Base-by-base conservation (phyloP, 768 basidiomycete genomes). In the Lactarius hengduanensis region DNA sequence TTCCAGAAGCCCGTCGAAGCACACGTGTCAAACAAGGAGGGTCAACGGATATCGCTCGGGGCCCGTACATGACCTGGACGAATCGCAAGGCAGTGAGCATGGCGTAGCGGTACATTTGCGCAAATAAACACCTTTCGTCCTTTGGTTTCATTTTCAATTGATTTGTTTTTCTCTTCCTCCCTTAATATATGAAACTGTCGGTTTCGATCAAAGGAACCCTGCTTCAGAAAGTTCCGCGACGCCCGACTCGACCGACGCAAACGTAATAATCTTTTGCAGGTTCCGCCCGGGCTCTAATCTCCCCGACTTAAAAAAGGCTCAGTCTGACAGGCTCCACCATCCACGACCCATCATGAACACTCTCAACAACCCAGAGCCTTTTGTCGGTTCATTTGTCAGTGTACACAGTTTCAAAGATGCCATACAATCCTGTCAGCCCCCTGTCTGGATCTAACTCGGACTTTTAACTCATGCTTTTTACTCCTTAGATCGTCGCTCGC, bases 41-140 rank as follows among this genome's bases (percentile, higher is more conserved):
- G 38, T 85, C 82, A 45, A 79, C 85, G 61, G 89, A 91, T 73
- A 80, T 91, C 66, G 78, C 82, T 38, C 84, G 91, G 72, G 91
- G 93, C 73, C 88, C 91, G 28, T 94, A 94, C 74, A 92, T 94
- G 91, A 79, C 82, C 77, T 94, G 93, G 92, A 86, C 86, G 66
- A 94, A 94, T 74, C 89, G 89, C 71, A 83, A 87, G 74, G 90
- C 91, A 56, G 79, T 79, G 16, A 83, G 79, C 70, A 70, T 77
- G 32, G 72, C 76, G 53, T 75, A 68, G 66, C 32, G 22, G 22
- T 26, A 45, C 20, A 45, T 41, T 22, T 61, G 47, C 57, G 36
- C 32, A 71, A 55, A 60, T 63, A 63, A 50, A 63, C 66, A 54
- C 55, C 41, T 62, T 50, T 7, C n/a, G n/a, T 47, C 9, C n/a